A percentile compares a stretch with the other conserved stretches of the same genome.
phyloP scores from a whole-genome alignment of 352 stramenopile genomes.

The Globisporangium nagaii region DNA sequence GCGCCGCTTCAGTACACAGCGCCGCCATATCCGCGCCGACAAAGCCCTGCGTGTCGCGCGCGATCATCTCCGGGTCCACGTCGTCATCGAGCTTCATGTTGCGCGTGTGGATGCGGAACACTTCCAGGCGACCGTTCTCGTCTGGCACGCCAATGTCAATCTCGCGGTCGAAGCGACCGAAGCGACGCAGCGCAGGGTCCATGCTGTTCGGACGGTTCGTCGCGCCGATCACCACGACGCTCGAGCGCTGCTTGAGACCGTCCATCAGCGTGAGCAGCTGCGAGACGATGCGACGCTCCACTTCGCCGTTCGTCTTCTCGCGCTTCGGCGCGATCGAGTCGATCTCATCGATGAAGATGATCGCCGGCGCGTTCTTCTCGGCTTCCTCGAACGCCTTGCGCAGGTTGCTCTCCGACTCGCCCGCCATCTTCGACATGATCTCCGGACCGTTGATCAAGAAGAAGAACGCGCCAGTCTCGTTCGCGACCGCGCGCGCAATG shows the following conservation, averaged over 20 bases:
- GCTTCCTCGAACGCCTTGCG: slow-evolving; percentile 98
- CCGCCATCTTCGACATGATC: slow-evolving; percentile 99
- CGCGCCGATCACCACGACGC: slow-evolving; percentile 98
- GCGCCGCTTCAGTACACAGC: slow-evolving; percentile 97
- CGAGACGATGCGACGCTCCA: slow-evolving; percentile 98
- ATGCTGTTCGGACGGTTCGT: slow-evolving; percentile 99
- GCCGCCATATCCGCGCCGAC: slow-evolving; percentile 99
- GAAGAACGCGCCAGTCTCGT: slow-evolving; percentile 99
- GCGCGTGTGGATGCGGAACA: slow-evolving; percentile 99
- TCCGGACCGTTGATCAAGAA: slow-evolving; percentile 99
- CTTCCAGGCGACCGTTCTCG: slow-evolving; percentile 97
- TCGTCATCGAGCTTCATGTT: slow-evolving; percentile 99
- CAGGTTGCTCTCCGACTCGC: slow-evolving; percentile 90
- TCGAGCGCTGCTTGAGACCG: slow-evolving; percentile 89
- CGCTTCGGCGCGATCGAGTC: slow-evolving; percentile 97
- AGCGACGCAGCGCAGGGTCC: slow-evolving; percentile 96
- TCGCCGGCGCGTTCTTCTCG: slow-evolving; percentile 99
- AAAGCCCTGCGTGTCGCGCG: slow-evolving; percentile 98
- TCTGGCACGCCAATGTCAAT: slow-evolving; percentile 99
- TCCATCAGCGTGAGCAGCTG: slow-evolving; percentile 99
- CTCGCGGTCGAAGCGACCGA: slow-evolving; percentile 98
- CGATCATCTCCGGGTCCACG: slow-evolving; percentile 97
- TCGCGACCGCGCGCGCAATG: slow-evolving; percentile 97
- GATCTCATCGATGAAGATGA: slow-evolving; percentile 99
- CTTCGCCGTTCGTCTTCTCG: slow-evolving; percentile 99